These are phyloP conservation scores for Parascedosporium putredinis DNA, from an alignment of 2,329 filamentous ascomycete genomes.

Conservation along the genomic window DNA sequence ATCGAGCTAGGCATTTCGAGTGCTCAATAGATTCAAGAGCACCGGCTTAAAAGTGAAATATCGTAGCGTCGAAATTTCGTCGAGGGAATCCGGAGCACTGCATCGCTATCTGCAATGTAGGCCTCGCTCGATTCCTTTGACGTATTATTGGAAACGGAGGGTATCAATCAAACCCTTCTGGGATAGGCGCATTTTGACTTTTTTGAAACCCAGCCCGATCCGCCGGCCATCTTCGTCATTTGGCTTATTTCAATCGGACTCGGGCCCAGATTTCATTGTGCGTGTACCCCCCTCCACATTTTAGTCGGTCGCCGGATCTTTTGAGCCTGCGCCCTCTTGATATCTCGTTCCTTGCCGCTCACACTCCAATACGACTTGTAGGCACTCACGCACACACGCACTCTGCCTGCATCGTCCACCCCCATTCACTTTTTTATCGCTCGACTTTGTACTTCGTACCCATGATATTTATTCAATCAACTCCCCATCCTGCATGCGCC, in stretches of 20 bases:
- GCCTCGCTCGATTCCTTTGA: neutral
- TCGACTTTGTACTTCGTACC: neutral
- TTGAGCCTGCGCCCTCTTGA: neutral
- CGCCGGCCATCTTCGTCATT: neutral
- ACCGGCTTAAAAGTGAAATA: too few species aligned
- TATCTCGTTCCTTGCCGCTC: neutral
- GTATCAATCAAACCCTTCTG: constrained; percentile 2
- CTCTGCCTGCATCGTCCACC: neutral
- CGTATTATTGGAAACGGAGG: neutral
- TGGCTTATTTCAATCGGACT: neutral
- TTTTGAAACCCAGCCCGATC: neutral
- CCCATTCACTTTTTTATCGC: neutral
- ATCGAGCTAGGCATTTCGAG: too few species aligned
- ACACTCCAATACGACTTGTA: neutral
- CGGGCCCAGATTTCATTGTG: neutral
- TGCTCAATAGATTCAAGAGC: too few species aligned
- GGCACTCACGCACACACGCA: neutral
- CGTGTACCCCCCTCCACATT: neutral
- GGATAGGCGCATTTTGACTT: neutral
- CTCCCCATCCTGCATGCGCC: neutral
- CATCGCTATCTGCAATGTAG: neutral
- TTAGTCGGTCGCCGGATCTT: neutral
- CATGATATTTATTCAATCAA: neutral
- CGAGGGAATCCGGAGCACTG: too few species aligned
- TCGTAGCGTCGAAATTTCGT: too few species aligned